These are phyloP conservation scores for Knoxia roxburghii DNA, from an alignment of 257 asterid species.

Conservation along the genomic window DNA sequence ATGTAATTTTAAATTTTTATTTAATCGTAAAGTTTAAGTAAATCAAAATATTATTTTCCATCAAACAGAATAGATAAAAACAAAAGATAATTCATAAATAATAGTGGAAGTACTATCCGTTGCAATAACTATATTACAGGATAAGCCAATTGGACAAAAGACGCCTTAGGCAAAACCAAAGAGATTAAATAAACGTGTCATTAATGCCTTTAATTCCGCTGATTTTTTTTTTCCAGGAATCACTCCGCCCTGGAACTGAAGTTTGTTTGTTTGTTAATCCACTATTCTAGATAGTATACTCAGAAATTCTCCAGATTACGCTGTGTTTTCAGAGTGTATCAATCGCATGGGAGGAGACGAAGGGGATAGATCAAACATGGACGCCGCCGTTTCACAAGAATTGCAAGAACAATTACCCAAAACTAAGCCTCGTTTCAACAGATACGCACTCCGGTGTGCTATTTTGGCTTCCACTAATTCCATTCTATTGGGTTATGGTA, in stretches of 20 bases:
- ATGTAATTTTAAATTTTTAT: too few relatives aligned
- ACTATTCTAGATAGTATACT: not conserved
- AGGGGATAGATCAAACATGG: conserved; percentile 1
- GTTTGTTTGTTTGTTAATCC: too few relatives aligned
- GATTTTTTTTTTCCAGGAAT: not conserved
- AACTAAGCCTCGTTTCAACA: conserved; percentile 32
- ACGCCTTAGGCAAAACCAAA: too few relatives aligned
- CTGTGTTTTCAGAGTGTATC: not conserved
- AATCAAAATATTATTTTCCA: too few relatives aligned
- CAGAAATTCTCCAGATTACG: too few relatives aligned
- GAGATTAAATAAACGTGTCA: not conserved
- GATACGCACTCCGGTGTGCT: conserved; percentile 63
- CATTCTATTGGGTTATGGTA: conserved; percentile 79
- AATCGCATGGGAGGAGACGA: not conserved
- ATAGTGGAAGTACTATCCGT: too few relatives aligned
- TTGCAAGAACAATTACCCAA: not conserved
- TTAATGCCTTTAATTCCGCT: not conserved
- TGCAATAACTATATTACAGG: too few relatives aligned
- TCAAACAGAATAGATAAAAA: too few relatives aligned
- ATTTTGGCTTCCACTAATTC: conserved; percentile 80
- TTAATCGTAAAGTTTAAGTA: too few relatives aligned
- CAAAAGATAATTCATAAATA: too few relatives aligned
- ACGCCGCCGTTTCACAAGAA: not conserved
- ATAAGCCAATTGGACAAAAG: too few relatives aligned
- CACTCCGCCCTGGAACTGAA: not conserved